phyloP scores from a whole-genome alignment of 192 early-diverging fungal species.

The Paraglomus occultum region DNA sequence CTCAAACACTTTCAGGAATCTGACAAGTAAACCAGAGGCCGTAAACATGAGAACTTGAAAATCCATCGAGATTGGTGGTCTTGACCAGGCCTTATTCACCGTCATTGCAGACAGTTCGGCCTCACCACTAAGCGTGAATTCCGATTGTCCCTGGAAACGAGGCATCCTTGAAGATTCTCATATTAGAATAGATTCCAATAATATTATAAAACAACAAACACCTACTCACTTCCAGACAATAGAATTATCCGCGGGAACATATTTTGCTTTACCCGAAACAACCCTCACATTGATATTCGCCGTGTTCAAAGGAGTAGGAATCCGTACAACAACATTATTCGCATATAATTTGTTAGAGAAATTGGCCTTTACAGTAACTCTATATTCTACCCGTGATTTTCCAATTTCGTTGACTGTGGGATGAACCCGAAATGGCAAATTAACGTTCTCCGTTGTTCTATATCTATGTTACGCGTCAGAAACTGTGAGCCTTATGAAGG shows the following conservation, averaged over 20 bases:
- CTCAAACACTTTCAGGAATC: constrained; percentile 98
- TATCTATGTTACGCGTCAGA: constrained; percentile 47
- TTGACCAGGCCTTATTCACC: constrained; percentile 85
- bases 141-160: constrained; percentile 88
- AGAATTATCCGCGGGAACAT: constrained; percentile 88
- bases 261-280: constrained; percentile 87
- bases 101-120: constrained; percentile 83
- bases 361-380: constrained; percentile 84
- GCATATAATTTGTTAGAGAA: constrained; percentile 87
- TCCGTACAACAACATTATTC: constrained; percentile 81
- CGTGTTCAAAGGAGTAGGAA: constrained; percentile 92
- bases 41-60: constrained; percentile 97
- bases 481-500: neutral
- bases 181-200: neutral
- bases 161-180: constrained; percentile 63
- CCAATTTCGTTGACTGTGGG: constrained; percentile 89
- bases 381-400: constrained; percentile 81
- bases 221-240: constrained; percentile 92
- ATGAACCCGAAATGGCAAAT: constrained; percentile 92
- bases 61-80: constrained; percentile 94
- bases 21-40: constrained; percentile 90
- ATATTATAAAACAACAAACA: neutral
- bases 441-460: constrained; percentile 93
- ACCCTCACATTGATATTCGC: constrained; percentile 80
- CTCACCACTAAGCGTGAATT: constrained; percentile 77